Evolutionary conservation across 2,329 filamentous ascomycete species (phyloP), one percentile per base, ranked within the genome.

Genomic region (Colletotrichum agaves): DNA sequence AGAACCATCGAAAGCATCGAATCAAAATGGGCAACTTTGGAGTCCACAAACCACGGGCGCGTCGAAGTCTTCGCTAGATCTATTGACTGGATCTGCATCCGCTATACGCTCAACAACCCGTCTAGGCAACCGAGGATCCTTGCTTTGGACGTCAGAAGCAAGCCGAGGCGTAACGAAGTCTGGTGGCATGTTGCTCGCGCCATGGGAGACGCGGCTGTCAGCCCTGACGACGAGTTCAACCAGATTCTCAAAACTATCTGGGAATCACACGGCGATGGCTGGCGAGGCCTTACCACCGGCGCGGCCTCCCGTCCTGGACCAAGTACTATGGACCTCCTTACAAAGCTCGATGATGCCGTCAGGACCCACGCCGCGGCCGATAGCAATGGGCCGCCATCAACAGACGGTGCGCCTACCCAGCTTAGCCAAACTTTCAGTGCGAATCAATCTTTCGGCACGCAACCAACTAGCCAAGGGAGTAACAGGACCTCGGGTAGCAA

Each of bases 1-100:
- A 83, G 82, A 53, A 86, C 84, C 1, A 78, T 94, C 2, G 84
- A 88, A 68, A 79, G 80, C 39, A 83, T 94, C 21, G 88, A 92
- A 71, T 78, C 79, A 17, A 77, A 79, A 2, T 90, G 88, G 85
- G 77, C 78, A 12, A 72, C 75, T 37, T 69, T 83, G 3, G 74
- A 79, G 21, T 74, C 76, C 11, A 81, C 78, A 11, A 81, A 81
- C 37, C 81, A 83, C 58, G 85, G 83, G 12, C 76, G 74, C 4
- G 79, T 89, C 11, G 83, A 82, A 43, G 79, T 91, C 44, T 82
- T 84, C 19, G 80, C 85, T 63, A 82, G 85, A 69, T 80, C 84
- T 1, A 77, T 89, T 2, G 87, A 90, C 71, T 89, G 85, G 83
- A 83, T 87, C 58, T 81, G 81, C 8, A 75, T 92, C 7, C 82